Evolutionary conservation across 2,329 filamentous ascomycete species (phyloP).

Genomic region (Bimuria novae-zelandiae): DNA sequence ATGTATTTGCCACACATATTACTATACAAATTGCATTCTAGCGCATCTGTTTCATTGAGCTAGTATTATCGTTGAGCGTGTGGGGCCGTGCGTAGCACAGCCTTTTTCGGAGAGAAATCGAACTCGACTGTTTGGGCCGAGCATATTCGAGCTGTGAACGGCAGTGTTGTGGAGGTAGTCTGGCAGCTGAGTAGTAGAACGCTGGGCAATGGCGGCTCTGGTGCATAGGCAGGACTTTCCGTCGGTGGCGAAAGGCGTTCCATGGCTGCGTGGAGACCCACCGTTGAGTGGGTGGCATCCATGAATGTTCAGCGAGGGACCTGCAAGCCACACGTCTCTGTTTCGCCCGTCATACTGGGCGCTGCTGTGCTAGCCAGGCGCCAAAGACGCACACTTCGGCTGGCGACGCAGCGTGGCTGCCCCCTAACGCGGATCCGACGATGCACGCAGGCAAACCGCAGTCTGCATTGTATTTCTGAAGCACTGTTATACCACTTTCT

Average conservation of each 20-base stretch:
- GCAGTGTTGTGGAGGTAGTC: no score
- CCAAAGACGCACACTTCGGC: not conserved
- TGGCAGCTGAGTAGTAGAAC: no score
- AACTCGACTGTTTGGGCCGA: no score
- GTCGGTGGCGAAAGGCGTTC: slow-evolving; percentile 7
- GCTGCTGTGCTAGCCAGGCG: not conserved
- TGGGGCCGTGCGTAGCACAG: no score
- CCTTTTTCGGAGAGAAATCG: no score
- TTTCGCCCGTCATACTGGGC: slow-evolving; percentile 9
- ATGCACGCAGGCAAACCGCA: not conserved
- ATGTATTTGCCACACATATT: no score
- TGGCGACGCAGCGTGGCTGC: not conserved
- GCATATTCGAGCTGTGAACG: no score
- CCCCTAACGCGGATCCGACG: not conserved
- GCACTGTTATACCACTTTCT: no score
- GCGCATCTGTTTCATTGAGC: no score
- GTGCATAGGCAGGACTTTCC: not conserved
- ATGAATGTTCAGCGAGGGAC: slow-evolving; percentile 7
- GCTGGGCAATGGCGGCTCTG: not conserved
- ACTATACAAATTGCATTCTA: no score
- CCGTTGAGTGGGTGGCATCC: slow-evolving; percentile 20
- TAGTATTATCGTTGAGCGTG: no score
- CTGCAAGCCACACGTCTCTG: slow-evolving; percentile 21
- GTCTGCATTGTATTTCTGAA: not conserved
- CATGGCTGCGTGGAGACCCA: slow-evolving; percentile 2